Evolutionary conservation across 2,329 filamentous ascomycete genomes (phyloP).

Genomic region (Aspergillus fumigatiaffinis): DNA sequence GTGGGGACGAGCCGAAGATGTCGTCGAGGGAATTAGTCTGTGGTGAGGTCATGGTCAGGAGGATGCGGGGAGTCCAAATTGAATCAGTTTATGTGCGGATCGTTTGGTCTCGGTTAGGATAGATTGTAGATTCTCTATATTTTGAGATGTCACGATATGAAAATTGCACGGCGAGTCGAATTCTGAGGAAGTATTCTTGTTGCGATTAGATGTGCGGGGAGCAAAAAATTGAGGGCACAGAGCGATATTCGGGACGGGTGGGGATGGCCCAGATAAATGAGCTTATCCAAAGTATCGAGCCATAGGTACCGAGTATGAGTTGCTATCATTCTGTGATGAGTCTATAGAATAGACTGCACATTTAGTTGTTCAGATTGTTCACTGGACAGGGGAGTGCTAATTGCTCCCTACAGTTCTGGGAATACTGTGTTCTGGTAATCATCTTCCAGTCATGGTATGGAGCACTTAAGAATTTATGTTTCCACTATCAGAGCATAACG

Average conservation of each 20-base stretch:
- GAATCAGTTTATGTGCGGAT: conserved; percentile 1
- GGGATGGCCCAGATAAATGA: background rate
- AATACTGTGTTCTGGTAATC: background rate
- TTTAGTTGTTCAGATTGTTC: no score
- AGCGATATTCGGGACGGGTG: background rate
- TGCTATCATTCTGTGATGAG: background rate
- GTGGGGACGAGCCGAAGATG: conserved; percentile 41
- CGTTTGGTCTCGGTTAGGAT: background rate
- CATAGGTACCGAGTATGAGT: background rate
- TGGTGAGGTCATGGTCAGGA: conserved; percentile 1
- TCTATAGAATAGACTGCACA: background rate
- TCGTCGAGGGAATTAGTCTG: conserved; percentile 34
- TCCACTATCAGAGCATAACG: no score
- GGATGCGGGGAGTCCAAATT: background rate
- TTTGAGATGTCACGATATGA: background rate
- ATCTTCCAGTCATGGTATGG: no score
- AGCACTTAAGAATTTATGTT: no score
- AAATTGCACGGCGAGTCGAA: background rate
- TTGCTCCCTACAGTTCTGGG: background rate
- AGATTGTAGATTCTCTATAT: background rate
- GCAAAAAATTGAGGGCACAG: background rate
- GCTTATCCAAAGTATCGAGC: background rate
- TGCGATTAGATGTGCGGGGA: background rate
- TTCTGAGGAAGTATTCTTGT: background rate
- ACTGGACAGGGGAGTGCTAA: background rate